Evolutionary conservation across 352 stramenopile genomes (phyloP).

Genomic region (Phytophthora vignae): DNA sequence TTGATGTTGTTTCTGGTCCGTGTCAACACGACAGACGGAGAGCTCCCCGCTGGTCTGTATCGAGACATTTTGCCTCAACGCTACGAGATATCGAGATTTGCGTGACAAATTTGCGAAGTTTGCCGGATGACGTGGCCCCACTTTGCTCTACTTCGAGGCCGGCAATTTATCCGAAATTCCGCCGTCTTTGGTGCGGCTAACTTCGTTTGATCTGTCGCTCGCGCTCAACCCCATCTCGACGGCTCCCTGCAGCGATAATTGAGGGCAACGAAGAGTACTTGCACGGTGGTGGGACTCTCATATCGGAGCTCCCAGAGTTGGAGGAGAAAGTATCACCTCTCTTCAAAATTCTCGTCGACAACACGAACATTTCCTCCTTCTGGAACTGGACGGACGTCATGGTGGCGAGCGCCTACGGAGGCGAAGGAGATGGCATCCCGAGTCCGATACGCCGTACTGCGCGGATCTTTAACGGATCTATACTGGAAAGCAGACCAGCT

Average conservation of each 20-base stretch:
- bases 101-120: conserved; percentile 36
- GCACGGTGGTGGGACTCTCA: conserved; percentile 17
- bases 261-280: conserved; percentile 20
- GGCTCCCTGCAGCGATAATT: conserved; percentile 13
- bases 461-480: conserved; percentile 12
- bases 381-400: conserved; percentile 30
- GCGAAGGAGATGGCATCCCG: background rate
- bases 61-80: conserved; percentile 33
- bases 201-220: conserved; percentile 22
- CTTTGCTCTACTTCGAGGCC: conserved; percentile 26
- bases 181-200: conserved; percentile 11
- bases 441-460: conserved; percentile 17
- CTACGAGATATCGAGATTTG: conserved; percentile 41
- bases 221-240: conserved; percentile 25
- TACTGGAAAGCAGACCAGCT: background rate
- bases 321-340: conserved; percentile 8
- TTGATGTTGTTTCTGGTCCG: conserved; percentile 46
- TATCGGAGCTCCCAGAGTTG: conserved; percentile 19
- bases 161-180: conserved; percentile 20
- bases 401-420: background rate
- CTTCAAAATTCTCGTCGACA: conserved; percentile 16
- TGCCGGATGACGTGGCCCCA: conserved; percentile 46
- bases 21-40: conserved; percentile 36
- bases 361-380: conserved; percentile 31
- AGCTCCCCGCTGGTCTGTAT: conserved; percentile 42